A percentile compares a stretch with the other conserved stretches of the same genome.
phyloP scores from a whole-genome alignment of 2,329 filamentous ascomycete species.

The Colletotrichum scovillei region DNA sequence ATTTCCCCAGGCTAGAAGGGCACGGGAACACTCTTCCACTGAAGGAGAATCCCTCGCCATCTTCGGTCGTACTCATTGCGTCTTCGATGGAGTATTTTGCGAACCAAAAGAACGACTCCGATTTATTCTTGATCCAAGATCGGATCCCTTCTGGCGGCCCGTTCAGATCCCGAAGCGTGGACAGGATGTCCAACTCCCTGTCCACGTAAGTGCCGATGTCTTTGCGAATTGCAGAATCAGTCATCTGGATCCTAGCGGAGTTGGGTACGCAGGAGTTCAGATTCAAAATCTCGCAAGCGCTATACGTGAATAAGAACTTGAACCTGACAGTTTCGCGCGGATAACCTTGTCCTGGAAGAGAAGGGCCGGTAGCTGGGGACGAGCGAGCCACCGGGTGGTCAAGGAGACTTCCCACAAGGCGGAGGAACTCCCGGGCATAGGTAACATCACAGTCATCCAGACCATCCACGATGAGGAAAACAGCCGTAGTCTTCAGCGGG shows the following conservation, averaged over 20 bases:
- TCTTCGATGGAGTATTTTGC: slow-evolving; percentile 35
- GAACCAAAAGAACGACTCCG: slow-evolving; percentile 35
- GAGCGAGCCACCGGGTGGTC: background rate
- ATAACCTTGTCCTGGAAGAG: background rate
- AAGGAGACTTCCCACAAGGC: slow-evolving; percentile 3
- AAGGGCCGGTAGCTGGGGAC: background rate
- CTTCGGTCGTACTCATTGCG: background rate
- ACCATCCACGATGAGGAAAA: slow-evolving; percentile 40
- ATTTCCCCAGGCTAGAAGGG: slow-evolving; percentile 23
- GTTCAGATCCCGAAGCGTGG: background rate
- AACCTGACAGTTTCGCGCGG: slow-evolving; percentile 6
- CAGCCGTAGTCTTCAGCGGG: slow-evolving; percentile 7
- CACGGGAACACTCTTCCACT: slow-evolving; percentile 9
- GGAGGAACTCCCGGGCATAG: slow-evolving; percentile 24
- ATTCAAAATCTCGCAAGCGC: slow-evolving; percentile 8
- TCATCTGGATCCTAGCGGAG: slow-evolving; percentile 10
- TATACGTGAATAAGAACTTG: slow-evolving; percentile 33
- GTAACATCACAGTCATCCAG: slow-evolving; percentile 35
- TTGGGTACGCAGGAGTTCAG: background rate
- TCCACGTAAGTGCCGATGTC: slow-evolving; percentile 28
- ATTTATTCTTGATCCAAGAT: slow-evolving; percentile 25
- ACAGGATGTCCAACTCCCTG: slow-evolving; percentile 27
- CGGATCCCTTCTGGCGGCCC: background rate
- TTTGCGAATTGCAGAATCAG: slow-evolving; percentile 27
- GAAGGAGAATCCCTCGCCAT: slow-evolving; percentile 3